A percentile compares a stretch with the other conserved stretches of the same genome.
phyloP scores from a whole-genome alignment of 164 flowering plant species.

The Chimonanthus salicifolius region DNA sequence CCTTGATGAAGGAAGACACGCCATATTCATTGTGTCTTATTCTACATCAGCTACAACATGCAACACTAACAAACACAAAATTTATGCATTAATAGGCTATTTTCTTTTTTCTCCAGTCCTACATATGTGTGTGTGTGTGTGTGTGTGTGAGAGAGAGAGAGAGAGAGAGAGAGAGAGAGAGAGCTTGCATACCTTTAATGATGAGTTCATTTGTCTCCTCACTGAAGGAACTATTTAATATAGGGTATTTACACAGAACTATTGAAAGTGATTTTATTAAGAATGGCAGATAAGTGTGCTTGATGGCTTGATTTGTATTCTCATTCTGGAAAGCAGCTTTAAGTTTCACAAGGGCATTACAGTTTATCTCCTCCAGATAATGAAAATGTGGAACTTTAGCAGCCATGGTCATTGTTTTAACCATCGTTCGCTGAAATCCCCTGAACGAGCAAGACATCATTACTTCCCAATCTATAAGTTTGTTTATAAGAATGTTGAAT shows the following conservation, averaged over 20 bases:
- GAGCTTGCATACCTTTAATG: slow-evolving; percentile 54
- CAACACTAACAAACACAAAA: neutral
- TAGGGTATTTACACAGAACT: slow-evolving; percentile 76
- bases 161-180: neutral
- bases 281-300: slow-evolving; percentile 74
- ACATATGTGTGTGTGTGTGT: neutral
- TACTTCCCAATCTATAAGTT: neutral
- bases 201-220: slow-evolving; percentile 66
- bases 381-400: slow-evolving; percentile 95
- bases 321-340: slow-evolving; percentile 62
- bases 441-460: slow-evolving; percentile 31
- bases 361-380: slow-evolving; percentile 87
- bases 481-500: neutral
- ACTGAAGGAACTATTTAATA: slow-evolving; percentile 75
- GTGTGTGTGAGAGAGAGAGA: neutral
- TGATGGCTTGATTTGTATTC: slow-evolving; percentile 64
- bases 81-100: neutral
- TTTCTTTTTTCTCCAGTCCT: neutral
- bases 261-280: slow-evolving; percentile 82
- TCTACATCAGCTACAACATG: too few relatives aligned
- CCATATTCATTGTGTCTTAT: too few relatives aligned
- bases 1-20: too few relatives aligned
- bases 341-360: slow-evolving; percentile 69
- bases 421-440: slow-evolving; percentile 94
- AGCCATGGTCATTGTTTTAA: slow-evolving; percentile 88